Evolutionary conservation across 495 filamentous ascomycete genomes (phyloP), one percentile per base, ranked within the genome.

Genomic region (Penicillium pulvis): DNA sequence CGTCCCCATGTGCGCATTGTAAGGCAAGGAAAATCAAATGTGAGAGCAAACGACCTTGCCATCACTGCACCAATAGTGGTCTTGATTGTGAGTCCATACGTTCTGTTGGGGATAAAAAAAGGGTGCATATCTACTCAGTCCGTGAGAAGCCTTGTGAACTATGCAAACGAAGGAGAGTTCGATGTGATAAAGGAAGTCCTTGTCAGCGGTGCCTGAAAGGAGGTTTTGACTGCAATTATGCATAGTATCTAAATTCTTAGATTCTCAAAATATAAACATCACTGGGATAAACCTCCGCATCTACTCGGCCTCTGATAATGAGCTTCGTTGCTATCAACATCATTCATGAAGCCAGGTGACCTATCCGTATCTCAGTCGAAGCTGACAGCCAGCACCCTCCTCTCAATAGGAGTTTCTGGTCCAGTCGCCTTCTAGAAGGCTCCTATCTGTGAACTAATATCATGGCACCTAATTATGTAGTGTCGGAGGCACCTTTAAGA

Each of bases 61-160:
- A 53, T 4, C 16, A 53, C 30, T 53, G 50, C 20, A 8, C 24
- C 17, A 23, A 16, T 2, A 42, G 33, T 41, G 50, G 50, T 9
- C 17, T 53, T 2, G 50, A 53, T 14, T 53, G 50, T 42, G 16
- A 17, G 4, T 41, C 50, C 0, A 9, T 12, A 10, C 7, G 10
- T 53, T 5, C 17, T 3, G 10, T 5, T 36, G 33, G 17, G 12
- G 31, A 41, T 41, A 14, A 26, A 12, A 31, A 16, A 17, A 53
- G 33, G 10, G 35, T 42, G 4, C 33, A 36, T 26, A 8, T 26
- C 6, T 42, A 39, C 17, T 41, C 50, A 41, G 5, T 24, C 8
- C 50, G 50, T 16, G 16, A 53, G 19, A 53, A 20, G 20, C 50
- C 50, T 23, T 53, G 50, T 42, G 35, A 53, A 6, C 24, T 53